A percentile compares a stretch with the other conserved stretches of the same genome.
Evolutionary conservation across 352 stramenopile genomes (phyloP).

Genomic region (Globisporangium apiculatum): DNA sequence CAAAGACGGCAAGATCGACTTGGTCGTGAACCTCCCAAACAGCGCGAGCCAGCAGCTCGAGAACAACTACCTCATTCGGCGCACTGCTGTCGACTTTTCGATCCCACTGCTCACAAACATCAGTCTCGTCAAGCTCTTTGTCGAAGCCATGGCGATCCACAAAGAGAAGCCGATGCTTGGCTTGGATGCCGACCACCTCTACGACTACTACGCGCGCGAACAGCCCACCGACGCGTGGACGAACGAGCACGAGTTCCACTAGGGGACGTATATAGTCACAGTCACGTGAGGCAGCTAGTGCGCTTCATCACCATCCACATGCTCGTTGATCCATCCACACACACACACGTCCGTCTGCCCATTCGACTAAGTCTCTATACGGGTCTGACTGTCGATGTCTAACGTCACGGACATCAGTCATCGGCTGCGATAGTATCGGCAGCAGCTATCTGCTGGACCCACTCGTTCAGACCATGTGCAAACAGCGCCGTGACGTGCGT

Average conservation of each 20-base stretch:
- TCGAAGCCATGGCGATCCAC: conserved; percentile 89
- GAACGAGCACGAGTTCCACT: conserved; percentile 95
- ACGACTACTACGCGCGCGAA: conserved; percentile 97
- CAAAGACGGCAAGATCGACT: conserved; percentile 92
- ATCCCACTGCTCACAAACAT: conserved; percentile 91
- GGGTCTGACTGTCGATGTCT: too few species aligned
- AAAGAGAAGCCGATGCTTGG: conserved; percentile 90
- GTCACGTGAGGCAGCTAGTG: too few species aligned
- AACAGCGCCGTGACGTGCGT: conserved; percentile 38
- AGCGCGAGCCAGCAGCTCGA: conserved; percentile 81
- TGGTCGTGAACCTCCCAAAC: conserved; percentile 92
- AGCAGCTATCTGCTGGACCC: conserved; percentile 27
- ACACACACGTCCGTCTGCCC: background rate
- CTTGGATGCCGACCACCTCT: conserved; percentile 93
- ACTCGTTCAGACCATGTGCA: conserved; percentile 37
- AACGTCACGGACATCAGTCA: too few species aligned
- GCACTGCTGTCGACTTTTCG: conserved; percentile 90
- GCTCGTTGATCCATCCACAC: background rate
- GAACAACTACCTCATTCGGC: conserved; percentile 92
- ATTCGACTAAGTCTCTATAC: background rate
- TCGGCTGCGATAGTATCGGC: background rate
- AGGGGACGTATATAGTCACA: background rate
- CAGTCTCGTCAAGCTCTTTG: conserved; percentile 90
- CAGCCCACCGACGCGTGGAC: conserved; percentile 91
- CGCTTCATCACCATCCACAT: background rate